phyloP scores from a whole-genome alignment of 768 basidiomycete species.

The Hemileccinum impolitum region DNA sequence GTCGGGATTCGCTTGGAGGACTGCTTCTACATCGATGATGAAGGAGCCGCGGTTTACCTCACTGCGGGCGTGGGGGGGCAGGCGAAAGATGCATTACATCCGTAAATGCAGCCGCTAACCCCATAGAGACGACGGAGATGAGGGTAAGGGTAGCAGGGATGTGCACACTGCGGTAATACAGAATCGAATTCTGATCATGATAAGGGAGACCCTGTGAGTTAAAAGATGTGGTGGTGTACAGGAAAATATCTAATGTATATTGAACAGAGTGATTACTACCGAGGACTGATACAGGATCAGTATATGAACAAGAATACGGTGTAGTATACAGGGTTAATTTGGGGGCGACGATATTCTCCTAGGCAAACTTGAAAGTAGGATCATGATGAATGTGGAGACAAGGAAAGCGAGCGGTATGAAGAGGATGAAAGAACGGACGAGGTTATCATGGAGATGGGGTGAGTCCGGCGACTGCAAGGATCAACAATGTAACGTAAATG shows the following conservation, averaged over 20 bases:
- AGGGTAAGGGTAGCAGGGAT: background rate
- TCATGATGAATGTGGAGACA: slow-evolving; percentile 6
- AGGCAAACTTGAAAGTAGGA: slow-evolving; percentile 8
- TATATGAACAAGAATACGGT: slow-evolving; percentile 24
- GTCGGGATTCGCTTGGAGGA: slow-evolving; percentile 83
- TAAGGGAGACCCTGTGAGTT: background rate
- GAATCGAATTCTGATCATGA: slow-evolving; percentile 2
- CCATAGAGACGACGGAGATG: slow-evolving; percentile 24
- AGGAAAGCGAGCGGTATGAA: slow-evolving; percentile 17
- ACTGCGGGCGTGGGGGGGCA: slow-evolving; percentile 65
- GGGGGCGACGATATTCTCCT: slow-evolving; percentile 11
- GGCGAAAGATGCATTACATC: slow-evolving; percentile 37
- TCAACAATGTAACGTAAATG: slow-evolving; percentile 14
- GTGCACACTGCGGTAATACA: background rate
- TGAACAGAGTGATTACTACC: slow-evolving; percentile 25
- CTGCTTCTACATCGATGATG: slow-evolving; percentile 64
- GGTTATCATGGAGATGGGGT: slow-evolving; percentile 15
- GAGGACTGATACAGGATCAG: slow-evolving; percentile 26
- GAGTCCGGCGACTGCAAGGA: slow-evolving; percentile 5
- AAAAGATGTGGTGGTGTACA: slow-evolving; percentile 7
- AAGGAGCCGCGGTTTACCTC: slow-evolving; percentile 54
- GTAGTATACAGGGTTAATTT: slow-evolving; percentile 25
- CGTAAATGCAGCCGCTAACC: slow-evolving; percentile 22
- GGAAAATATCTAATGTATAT: slow-evolving; percentile 13
- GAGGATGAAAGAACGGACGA: slow-evolving; percentile 16